These are phyloP conservation scores for Dactylonectria macrodidyma DNA, from an alignment of 2,329 filamentous ascomycete species.

Conservation along the genomic window DNA sequence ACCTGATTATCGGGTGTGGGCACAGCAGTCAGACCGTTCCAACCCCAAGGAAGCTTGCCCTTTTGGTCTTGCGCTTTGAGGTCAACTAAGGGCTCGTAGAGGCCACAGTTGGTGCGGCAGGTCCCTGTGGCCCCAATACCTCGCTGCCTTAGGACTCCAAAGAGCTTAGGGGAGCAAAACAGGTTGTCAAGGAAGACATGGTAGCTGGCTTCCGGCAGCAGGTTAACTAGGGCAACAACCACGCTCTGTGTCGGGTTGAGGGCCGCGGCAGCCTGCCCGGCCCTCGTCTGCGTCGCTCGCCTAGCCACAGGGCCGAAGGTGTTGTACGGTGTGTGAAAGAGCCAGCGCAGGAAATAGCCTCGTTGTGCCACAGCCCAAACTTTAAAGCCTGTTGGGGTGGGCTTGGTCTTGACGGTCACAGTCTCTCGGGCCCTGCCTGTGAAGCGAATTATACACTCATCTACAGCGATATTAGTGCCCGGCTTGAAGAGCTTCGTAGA, in stretches of 20 bases:
- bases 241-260: too few relatives aligned
- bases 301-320: background rate
- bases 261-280: background rate
- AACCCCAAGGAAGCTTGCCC: background rate
- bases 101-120: conserved; percentile 24
- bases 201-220: conserved; percentile 25
- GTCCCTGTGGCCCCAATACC: conserved; percentile 26
- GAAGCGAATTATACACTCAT: conserved; percentile 19
- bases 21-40: conserved; percentile 6
- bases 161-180: conserved; percentile 27
- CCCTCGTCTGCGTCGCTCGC: background rate
- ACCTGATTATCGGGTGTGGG: conserved; percentile 17
- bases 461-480: conserved; percentile 11
- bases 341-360: conserved; percentile 20
- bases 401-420: background rate
- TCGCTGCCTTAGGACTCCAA: conserved; percentile 4
- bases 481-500: conserved; percentile 1
- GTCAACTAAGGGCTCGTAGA: conserved; percentile 17
- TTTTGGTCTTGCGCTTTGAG: conserved; percentile 15
- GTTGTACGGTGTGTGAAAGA: conserved; percentile 7
- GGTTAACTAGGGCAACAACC: conserved; percentile 30
- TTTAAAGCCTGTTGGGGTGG: conserved; percentile 28
- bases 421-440: conserved; percentile 2
- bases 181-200: conserved; percentile 33
- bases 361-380: conserved; percentile 27